phyloP scores from a whole-genome alignment of 352 stramenopile species.

The Globisporangium iwayamae region DNA sequence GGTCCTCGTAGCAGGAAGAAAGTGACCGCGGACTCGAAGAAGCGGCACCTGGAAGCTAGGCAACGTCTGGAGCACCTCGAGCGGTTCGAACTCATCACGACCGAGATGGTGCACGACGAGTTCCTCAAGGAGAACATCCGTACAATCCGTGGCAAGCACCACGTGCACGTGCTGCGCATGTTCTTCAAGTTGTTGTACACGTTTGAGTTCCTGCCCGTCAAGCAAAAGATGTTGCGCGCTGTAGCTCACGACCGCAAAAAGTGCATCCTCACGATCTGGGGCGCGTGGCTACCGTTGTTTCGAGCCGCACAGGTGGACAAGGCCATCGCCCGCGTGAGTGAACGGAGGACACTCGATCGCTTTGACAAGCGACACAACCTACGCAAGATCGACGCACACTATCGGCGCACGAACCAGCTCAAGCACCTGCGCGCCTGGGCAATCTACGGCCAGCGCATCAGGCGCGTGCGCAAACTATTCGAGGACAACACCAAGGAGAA shows the following conservation, averaged over 20 bases:
- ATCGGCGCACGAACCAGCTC: constrained; percentile 34
- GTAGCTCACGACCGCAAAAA: constrained; percentile 33
- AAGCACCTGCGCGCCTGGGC: constrained; percentile 63
- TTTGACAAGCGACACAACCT: constrained; percentile 74
- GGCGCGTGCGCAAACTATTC: constrained; percentile 58
- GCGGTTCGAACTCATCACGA: constrained; percentile 65
- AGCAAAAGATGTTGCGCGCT: constrained; percentile 32
- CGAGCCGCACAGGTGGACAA: constrained; percentile 56
- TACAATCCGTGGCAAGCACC: constrained; percentile 31
- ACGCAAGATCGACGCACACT: constrained; percentile 68
- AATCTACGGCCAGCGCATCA: constrained; percentile 42
- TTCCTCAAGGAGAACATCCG: constrained; percentile 79
- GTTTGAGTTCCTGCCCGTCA: constrained; percentile 40
- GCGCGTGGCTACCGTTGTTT: constrained; percentile 45
- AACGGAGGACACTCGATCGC: constrained; percentile 53
- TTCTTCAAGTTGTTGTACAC: constrained; percentile 48
- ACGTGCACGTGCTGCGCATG: constrained; percentile 35
- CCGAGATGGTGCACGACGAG: constrained; percentile 77
- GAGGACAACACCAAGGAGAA: constrained; percentile 54
- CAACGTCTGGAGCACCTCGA: constrained; percentile 55
- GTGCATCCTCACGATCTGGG: constrained; percentile 26
- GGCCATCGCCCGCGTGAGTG: constrained; percentile 38
- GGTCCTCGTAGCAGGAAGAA: constrained; percentile 59
- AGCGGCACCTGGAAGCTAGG: constrained; percentile 40
- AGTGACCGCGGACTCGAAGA: constrained; percentile 35